Evolutionary conservation across 2,329 filamentous ascomycete genomes (phyloP), one percentile per base, ranked within the genome.

Genomic region (Penicillium sclerotigenum): DNA sequence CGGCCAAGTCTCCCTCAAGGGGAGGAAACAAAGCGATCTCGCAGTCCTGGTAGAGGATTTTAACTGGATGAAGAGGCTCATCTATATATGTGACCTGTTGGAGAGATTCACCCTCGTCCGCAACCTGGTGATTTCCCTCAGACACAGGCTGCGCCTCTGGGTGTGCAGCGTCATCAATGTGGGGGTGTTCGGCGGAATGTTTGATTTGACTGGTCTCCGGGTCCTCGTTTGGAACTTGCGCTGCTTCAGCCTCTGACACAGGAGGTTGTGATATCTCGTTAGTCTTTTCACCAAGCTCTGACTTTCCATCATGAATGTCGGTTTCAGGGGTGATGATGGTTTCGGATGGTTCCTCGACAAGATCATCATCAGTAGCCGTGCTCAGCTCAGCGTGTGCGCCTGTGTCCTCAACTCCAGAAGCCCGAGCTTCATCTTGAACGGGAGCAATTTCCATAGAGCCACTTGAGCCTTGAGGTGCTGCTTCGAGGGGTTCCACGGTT

Each of bases 11-110:
- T 54, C 78, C 76, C 57, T 79, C 77, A 22, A 74, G 73, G 3
- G 81, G 82, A 34, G 83, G 82, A 63, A 87, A 87, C 8, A 87
- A 69, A 14, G 79, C 81, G 59, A 85, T 83, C 52, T 83, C 79
- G 47, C 74, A 75, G 14, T 78, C 79, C 57, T 80, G 77, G 64
- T 85, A 87, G n/a, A 78, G 66, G 18, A 87, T 76, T 38, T 78
- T 77, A 18, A 85, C 77, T 45, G 80, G 76, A 68, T 82, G 71
- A n/a, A 78, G 54, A 34, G 62, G 38, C 28, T 61, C 57, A 16
- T 58, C 53, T 31, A 52, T 49, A 40, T 51, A 29, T 29, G 40
- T 28, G n/a, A n/a, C 33, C 22, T 62, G 58, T 11, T 55, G 71
- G 14, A 77, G 52, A 33, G 62, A 38, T 26, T 60, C 49, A 10